Evolutionary conservation across 371 early-diverging fungal species (phyloP).

Genomic region (Dichotomocladium elegans): DNA sequence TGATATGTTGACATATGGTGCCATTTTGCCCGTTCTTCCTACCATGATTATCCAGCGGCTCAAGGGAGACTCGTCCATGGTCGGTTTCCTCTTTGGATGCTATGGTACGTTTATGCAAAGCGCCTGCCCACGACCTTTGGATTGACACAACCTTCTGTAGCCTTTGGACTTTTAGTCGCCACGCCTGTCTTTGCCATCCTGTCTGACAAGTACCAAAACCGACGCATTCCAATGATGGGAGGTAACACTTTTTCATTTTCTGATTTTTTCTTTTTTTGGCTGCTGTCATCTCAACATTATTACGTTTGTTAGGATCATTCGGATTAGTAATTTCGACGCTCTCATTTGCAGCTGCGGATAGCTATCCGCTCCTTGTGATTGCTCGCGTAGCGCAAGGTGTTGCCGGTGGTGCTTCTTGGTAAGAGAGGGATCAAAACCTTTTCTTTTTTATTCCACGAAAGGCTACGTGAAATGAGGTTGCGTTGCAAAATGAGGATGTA

Average conservation of each 20-base stretch:
- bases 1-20: slow-evolving; percentile 78
- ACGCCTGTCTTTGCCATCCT: slow-evolving; percentile 78
- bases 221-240: slow-evolving; percentile 75
- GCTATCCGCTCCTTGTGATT: slow-evolving; percentile 64
- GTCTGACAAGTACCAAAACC: slow-evolving; percentile 69
- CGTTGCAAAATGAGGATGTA: background rate
- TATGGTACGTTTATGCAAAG: slow-evolving; percentile 51
- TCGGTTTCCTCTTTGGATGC: slow-evolving; percentile 79
- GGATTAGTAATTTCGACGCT: slow-evolving; percentile 65
- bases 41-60: slow-evolving; percentile 63
- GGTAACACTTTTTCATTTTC: slow-evolving; percentile 40
- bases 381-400: slow-evolving; percentile 80
- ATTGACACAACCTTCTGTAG: slow-evolving; percentile 19
- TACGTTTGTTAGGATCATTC: slow-evolving; percentile 9
- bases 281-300: background rate
- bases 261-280: background rate
- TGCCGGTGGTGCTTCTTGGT: slow-evolving; percentile 79
- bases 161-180: slow-evolving; percentile 72
- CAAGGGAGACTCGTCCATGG: slow-evolving; percentile 58
- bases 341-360: slow-evolving; percentile 64
- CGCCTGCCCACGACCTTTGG: background rate
- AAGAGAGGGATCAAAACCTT: slow-evolving; percentile 1
- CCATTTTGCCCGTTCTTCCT: slow-evolving; percentile 84
- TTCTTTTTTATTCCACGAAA: too few species aligned
- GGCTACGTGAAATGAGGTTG: too few species aligned